Base-by-base conservation (phyloP, 306 rosid genomes). In the Hylodesmum podocarpum region DNA sequence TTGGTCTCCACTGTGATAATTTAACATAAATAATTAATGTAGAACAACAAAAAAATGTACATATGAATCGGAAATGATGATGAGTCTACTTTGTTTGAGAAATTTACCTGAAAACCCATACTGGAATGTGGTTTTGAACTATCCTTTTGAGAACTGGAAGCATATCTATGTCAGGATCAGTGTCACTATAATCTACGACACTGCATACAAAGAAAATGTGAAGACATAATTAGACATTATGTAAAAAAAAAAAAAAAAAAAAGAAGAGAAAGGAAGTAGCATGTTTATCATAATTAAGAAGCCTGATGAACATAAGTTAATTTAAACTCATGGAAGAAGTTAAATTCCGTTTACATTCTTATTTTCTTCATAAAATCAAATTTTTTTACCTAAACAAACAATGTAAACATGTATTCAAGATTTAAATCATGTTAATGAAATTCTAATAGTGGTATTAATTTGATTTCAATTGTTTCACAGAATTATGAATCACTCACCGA, bases 61-160 rank as follows among this genome's bases (percentile, higher is more conserved):
- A 57, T n/a, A 13, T 27, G 44, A 40, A 65, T 50, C 43, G 13
- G 51, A 53, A 2, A 57, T 53, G 29, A 25, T 18, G 27, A 58
- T 1, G 8, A 11, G 43, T 37, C 3, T 69, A 12, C 22, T 33
- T 77, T 41, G 12, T 67, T 21, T 8, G 8, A 64, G 2, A 61
- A 80, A 67, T 44, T 87, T 31, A 91, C 98, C 98, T 94, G 91
- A 87, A 94, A 85, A 94, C 85, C 98, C 93, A 91, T 67, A 94
- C 86, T 51, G 97, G 95, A 65, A 94, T 87, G 28, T 67, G 86
- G 63, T 86, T 88, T 49, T 89, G 78, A 61, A 90, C 80, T 74
- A 94, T 94, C 83, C 88, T 84, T 77, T 87, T 78, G 64, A 94
- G 90, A 82, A 85, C 55, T 22, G 98, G 98, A 84, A 90, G 91